Evolutionary conservation across 2,329 filamentous ascomycete genomes (phyloP), one percentile per base, ranked within the genome.

Genomic region (Beauveria sp.): DNA sequence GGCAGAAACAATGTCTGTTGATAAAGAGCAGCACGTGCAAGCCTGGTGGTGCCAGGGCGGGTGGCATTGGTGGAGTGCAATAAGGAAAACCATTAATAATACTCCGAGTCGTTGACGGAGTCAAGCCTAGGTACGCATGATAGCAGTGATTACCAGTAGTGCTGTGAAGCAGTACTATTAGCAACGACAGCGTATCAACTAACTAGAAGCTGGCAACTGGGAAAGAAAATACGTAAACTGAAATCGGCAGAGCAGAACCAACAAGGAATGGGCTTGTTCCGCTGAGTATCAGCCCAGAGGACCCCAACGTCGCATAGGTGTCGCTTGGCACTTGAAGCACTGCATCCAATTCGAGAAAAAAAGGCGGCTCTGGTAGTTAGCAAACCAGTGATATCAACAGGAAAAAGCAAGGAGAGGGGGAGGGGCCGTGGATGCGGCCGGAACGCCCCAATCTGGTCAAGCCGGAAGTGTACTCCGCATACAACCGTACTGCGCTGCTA

Each of bases 51-150:
- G 43, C n/a, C 40, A 56, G 54, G 20, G 30, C n/a, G 20, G 16
- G 28, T 20, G 18, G 45, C 30, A 34, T 42, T 26, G 30, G 55
- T 50, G 54, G 55, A 42, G 55, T 20, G 55, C 18, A 50, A 50
- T 43, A 58, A 50, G 34, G 34, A 50, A 49, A 22, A 47, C 14
- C 18, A 26, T 30, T 24, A 24, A 52, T 59, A 59, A 59, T 52
- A 59, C 57, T 59, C 57, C 57, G 57, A 59, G 57, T 52, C 24
- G 47, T 34, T 28, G 46, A 47, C 34, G 56, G 38, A 22, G 24
- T 40, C 57, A 43, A 34, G 34, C n/a, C 26, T 38, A 18, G 26
- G 10, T 16, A 30, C 26, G 26, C 16, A 42, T 7, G 20, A 26
- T 3, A 43, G 3, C 2, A 22, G 50, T 8, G 22, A 12, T 9